Percentiles rank a stretch among this genome's conserved stretches.
Evolutionary conservation across 2,329 filamentous ascomycete genomes (phyloP).

Genomic region (Talaromyces sp.): DNA sequence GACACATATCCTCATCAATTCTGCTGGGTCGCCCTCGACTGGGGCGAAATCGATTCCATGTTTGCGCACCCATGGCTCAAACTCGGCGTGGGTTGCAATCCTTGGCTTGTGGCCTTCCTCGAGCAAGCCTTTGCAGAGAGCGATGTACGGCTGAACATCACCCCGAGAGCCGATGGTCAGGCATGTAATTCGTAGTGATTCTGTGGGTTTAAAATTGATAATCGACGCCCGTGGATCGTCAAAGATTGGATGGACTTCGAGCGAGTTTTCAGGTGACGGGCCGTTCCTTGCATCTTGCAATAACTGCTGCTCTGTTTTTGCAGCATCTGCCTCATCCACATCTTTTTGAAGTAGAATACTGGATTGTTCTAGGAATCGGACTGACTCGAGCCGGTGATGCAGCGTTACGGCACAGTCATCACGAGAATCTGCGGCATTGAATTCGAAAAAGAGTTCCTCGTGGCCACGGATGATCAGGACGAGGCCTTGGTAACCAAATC

Average conservation of each 20-base stretch:
- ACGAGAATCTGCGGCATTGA: constrained; percentile 68
- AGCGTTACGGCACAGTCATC: constrained; percentile 87
- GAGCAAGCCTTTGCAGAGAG: constrained; percentile 83
- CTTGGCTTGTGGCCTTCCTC: constrained; percentile 80
- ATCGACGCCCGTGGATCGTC: constrained; percentile 86
- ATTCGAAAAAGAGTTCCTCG: constrained; percentile 96
- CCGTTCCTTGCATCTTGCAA: constrained; percentile 67
- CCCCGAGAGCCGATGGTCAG: constrained; percentile 93
- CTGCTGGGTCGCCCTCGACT: constrained; percentile 84
- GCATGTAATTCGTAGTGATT: constrained; percentile 80
- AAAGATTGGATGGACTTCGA: constrained; percentile 68
- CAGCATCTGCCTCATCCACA: constrained; percentile 65
- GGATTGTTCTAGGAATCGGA: constrained; percentile 66
- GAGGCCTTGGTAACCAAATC: constrained; percentile 83
- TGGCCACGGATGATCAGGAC: constrained; percentile 91
- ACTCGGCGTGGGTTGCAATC: constrained; percentile 91
- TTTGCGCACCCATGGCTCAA: constrained; percentile 81
- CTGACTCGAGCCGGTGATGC: constrained; percentile 69
- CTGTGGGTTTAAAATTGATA: constrained; percentile 80
- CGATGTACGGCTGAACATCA: constrained; percentile 96
- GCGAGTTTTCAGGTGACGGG: constrained; percentile 32
- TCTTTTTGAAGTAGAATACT: constrained; percentile 64
- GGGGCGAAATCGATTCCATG: constrained; percentile 90
- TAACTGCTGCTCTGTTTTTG: constrained; percentile 75
- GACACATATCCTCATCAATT: constrained; percentile 93